These are phyloP conservation scores for Pythium plurisporium DNA, from an alignment of 352 stramenopile genomes.

Conservation along the genomic window DNA sequence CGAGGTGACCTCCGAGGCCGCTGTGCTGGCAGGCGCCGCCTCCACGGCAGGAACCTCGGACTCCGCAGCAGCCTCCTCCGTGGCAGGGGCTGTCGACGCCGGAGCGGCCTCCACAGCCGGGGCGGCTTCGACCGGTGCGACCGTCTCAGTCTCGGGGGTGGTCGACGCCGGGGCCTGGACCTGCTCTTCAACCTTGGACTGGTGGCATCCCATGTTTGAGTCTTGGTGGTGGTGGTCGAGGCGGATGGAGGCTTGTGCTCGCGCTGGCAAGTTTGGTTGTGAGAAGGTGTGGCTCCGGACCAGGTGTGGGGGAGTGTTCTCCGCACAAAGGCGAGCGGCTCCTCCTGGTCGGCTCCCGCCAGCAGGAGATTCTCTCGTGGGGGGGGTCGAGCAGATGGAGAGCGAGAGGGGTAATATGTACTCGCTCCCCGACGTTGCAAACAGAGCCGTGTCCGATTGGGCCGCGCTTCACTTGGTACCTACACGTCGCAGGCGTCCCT, in stretches of 20 bases:
- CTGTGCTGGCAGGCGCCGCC: background rate
- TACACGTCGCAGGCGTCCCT: conserved; percentile 1
- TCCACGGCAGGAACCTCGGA: conserved; percentile 2
- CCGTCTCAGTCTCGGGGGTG: background rate
- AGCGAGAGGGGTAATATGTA: background rate
- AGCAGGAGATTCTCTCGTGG: background rate
- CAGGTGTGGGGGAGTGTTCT: no score
- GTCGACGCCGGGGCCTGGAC: conserved; percentile 22
- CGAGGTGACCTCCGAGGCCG: conserved; percentile 3
- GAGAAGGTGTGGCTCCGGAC: no score
- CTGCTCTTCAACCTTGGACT: conserved; percentile 53
- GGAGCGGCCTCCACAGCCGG: background rate
- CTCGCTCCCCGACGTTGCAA: no score
- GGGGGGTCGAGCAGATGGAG: background rate
- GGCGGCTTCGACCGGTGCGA: background rate
- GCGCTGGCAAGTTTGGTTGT: conserved; percentile 12
- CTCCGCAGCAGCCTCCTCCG: background rate
- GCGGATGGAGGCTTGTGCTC: background rate
- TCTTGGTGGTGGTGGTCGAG: conserved; percentile 1
- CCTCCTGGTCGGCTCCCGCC: no score
- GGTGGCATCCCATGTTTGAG: conserved; percentile 52
- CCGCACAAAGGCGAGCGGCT: background rate
- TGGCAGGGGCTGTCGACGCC: background rate
- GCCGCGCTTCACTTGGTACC: background rate
- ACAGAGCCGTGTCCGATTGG: background rate